A percentile compares a stretch with the other conserved stretches of the same genome.
These are phyloP conservation scores for Delphinella strobiligena DNA, from an alignment of 2,329 filamentous ascomycete genomes.

Conservation along the genomic window DNA sequence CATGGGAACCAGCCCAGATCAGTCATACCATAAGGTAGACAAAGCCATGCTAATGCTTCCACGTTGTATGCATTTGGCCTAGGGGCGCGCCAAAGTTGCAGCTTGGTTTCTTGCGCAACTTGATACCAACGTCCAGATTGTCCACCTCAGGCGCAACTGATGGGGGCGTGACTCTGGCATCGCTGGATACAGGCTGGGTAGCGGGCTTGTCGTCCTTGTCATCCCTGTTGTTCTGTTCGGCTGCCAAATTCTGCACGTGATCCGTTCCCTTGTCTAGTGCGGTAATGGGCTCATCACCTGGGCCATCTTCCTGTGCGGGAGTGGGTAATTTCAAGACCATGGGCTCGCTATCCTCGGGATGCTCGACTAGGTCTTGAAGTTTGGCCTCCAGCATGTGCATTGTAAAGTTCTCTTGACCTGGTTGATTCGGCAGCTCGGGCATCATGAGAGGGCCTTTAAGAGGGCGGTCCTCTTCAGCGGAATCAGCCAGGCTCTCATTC, in stretches of 20 bases:
- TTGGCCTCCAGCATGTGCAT: slow-evolving; percentile 20
- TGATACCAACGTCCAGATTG: slow-evolving; percentile 18
- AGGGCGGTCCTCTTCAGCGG: slow-evolving; percentile 19
- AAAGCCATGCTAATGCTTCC: slow-evolving; percentile 14
- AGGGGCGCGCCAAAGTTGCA: slow-evolving; percentile 25
- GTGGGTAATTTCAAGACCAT: slow-evolving; percentile 13
- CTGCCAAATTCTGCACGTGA: too few species aligned
- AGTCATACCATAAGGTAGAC: too few species aligned
- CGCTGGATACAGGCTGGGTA: background rate
- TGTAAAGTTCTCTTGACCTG: slow-evolving; percentile 23
- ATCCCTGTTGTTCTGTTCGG: too few species aligned
- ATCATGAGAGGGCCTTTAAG: slow-evolving; percentile 23
- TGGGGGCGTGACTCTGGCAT: slow-evolving; percentile 1
- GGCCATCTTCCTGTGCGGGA: too few species aligned
- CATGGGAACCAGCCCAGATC: background rate
- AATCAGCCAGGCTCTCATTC: slow-evolving; percentile 18
- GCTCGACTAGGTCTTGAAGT: slow-evolving; percentile 20
- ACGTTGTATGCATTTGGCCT: slow-evolving; percentile 20
- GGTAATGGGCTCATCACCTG: too few species aligned
- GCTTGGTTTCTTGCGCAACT: slow-evolving; percentile 23
- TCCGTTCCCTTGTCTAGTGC: too few species aligned
- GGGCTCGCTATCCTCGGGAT: slow-evolving; percentile 20
- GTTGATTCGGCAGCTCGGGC: slow-evolving; percentile 22
- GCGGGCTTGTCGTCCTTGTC: background rate
- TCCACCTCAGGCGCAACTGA: slow-evolving; percentile 1